These are phyloP conservation scores for Dendrobium huoshanense DNA, from an alignment of 106 monocot genomes.

Conservation along the genomic window DNA sequence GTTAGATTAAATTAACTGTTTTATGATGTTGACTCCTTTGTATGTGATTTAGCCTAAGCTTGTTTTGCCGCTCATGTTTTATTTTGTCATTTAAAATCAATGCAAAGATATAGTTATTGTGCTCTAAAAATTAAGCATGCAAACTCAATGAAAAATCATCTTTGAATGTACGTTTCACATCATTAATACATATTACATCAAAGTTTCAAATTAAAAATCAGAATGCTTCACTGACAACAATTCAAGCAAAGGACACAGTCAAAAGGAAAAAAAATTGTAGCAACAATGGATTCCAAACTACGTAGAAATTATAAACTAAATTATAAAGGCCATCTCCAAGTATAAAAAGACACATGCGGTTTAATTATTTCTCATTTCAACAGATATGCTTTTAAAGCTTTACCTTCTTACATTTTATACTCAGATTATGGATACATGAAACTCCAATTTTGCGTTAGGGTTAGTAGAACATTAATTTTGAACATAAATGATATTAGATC, in stretches of 20 bases:
- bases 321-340: neutral
- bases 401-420: neutral
- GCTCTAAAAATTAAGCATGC: too few species aligned
- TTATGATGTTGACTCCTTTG: too few species aligned
- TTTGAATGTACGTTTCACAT: too few species aligned
- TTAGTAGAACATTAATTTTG: neutral
- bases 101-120: too few species aligned
- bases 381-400: neutral
- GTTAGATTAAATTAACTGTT: too few species aligned
- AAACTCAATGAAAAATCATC: too few species aligned
- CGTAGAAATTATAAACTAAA: neutral
- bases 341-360: neutral
- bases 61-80: too few species aligned
- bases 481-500: neutral
- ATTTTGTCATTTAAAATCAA: too few species aligned
- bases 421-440: neutral
- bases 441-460: neutral
- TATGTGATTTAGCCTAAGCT: too few species aligned
- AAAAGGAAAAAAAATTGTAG: neutral
- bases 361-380: neutral
- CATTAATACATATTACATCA: neutral
- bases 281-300: neutral
- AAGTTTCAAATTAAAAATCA: neutral
- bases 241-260: neutral
- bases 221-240: neutral